Evolutionary conservation across 805 yeast species (phyloP).

Genomic region (Candida sakaeoensis): DNA sequence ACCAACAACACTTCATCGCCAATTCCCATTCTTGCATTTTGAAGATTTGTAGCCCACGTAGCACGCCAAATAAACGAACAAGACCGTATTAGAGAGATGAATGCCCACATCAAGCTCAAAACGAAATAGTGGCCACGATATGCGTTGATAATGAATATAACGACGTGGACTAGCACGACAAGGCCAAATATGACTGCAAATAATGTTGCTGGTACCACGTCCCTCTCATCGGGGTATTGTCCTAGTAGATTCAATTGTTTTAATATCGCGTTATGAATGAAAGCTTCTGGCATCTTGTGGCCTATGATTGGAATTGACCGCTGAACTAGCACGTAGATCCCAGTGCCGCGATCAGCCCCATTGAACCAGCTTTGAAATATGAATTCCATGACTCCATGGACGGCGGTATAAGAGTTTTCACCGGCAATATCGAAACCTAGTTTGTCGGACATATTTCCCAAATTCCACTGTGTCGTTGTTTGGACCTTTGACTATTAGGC

Average conservation of each 20-base stretch:
- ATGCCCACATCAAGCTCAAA: slow-evolving; percentile 46
- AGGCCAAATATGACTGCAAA: slow-evolving; percentile 50
- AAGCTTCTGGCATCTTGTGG: slow-evolving; percentile 32
- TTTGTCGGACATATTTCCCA: neutral
- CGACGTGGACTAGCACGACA: slow-evolving; percentile 41
- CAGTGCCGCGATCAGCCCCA: slow-evolving; percentile 6
- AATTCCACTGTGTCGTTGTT: too few species aligned
- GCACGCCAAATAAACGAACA: slow-evolving; percentile 57
- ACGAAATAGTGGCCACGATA: slow-evolving; percentile 57
- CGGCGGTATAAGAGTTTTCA: slow-evolving; percentile 6
- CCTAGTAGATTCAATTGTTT: slow-evolving; percentile 55
- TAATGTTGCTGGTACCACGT: slow-evolving; percentile 57
- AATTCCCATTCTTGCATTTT: slow-evolving; percentile 46
- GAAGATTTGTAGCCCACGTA: slow-evolving; percentile 54
- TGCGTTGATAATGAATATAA: slow-evolving; percentile 43
- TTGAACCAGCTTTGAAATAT: slow-evolving; percentile 3
- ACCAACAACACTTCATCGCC: slow-evolving; percentile 53
- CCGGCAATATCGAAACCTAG: slow-evolving; percentile 2
- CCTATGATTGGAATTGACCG: slow-evolving; percentile 26
- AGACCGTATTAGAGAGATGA: slow-evolving; percentile 47
- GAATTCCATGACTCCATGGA: slow-evolving; percentile 4
- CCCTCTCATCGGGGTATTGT: slow-evolving; percentile 50
- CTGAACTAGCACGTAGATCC: slow-evolving; percentile 16
- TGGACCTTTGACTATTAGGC: too few species aligned
- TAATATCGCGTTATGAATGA: slow-evolving; percentile 32